Conservation (phyloP, 257 asterid genomes). For the Jacaranda copaia region DNA sequence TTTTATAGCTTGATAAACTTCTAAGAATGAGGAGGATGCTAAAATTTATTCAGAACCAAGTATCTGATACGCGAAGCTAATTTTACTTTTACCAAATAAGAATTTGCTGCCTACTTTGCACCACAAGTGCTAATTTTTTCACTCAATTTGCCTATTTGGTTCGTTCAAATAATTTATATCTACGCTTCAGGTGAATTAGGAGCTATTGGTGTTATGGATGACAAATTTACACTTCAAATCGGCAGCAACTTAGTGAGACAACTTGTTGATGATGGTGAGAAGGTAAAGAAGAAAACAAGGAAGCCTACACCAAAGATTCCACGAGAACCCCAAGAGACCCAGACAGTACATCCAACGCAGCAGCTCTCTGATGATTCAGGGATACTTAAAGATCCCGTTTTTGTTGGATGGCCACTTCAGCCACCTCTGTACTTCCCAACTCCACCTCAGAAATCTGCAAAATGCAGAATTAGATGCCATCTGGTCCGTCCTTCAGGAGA, state of each 20-base stretch:
- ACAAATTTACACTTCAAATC: conserved; percentile 79
- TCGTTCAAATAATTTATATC: conserved; percentile 13
- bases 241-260: conserved; percentile 70
- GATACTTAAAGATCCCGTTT: conserved; percentile 41
- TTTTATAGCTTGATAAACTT: conserved; percentile 1
- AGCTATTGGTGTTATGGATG: conserved; percentile 62
- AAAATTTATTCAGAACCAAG: not conserved
- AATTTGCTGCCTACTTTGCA: not conserved
- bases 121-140: not conserved
- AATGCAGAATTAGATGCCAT: conserved; percentile 70
- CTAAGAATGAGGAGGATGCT: not conserved
- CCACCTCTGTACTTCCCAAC: conserved; percentile 64
- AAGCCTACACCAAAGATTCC: conserved; percentile 65
- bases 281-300: conserved; percentile 68
- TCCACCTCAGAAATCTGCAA: conserved; percentile 54
- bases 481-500: conserved; percentile 70
- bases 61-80: not conserved
- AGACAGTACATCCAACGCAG: conserved; percentile 45
- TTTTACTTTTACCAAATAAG: conserved; percentile 17
- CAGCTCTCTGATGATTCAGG: conserved; percentile 55
- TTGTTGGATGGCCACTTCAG: conserved; percentile 84
- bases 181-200: conserved; percentile 46
- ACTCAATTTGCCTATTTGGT: not conserved
- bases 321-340: conserved; percentile 46
- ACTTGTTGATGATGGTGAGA: conserved; percentile 70